Evolutionary conservation across 108 stramenopile genomes (phyloP).

Genomic region (Hondaea fermentalgiana): DNA sequence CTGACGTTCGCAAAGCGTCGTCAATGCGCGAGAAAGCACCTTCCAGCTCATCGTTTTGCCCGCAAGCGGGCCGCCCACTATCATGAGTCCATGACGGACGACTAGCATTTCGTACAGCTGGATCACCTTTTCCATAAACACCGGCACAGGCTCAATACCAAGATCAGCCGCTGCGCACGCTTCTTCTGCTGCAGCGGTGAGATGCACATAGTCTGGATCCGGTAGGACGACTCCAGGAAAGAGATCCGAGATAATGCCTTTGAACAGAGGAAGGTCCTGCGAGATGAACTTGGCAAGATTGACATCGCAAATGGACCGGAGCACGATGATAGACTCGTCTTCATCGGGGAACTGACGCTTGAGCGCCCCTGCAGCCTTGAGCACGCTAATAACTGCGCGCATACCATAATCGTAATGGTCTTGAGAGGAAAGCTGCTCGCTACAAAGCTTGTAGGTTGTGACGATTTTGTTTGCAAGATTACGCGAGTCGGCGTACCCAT

Average conservation of each 20-base stretch:
- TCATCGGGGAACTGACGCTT: constrained; percentile 33
- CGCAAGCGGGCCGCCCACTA: constrained; percentile 57
- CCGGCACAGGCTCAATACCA: constrained; percentile 39
- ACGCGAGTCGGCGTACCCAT: constrained; percentile 54
- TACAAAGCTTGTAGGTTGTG: constrained; percentile 51
- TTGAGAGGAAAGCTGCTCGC: constrained; percentile 58
- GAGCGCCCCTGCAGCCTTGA: constrained; percentile 33
- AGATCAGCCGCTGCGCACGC: constrained; percentile 29
- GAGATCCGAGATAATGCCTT: constrained; percentile 55
- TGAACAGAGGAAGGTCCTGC: constrained; percentile 55
- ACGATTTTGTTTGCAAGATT: constrained; percentile 61
- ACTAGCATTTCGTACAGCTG: constrained; percentile 70
- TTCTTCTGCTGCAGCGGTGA: constrained; percentile 38
- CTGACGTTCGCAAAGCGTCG: constrained; percentile 34
- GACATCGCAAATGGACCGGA: constrained; percentile 50
- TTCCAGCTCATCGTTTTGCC: constrained; percentile 45
- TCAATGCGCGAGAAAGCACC: constrained; percentile 38
- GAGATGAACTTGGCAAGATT: constrained; percentile 54
- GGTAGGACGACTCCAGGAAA: constrained; percentile 54
- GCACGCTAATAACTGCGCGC: constrained; percentile 37
- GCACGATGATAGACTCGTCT: constrained; percentile 39
- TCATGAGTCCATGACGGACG: constrained; percentile 66
- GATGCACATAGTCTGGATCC: constrained; percentile 43
- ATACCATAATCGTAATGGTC: constrained; percentile 59
- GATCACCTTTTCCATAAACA: constrained; percentile 59